Percentiles rank a stretch among this genome's conserved stretches.
phyloP scores from a whole-genome alignment of 208 protist species.

The Crithidia fasciculata region DNA sequence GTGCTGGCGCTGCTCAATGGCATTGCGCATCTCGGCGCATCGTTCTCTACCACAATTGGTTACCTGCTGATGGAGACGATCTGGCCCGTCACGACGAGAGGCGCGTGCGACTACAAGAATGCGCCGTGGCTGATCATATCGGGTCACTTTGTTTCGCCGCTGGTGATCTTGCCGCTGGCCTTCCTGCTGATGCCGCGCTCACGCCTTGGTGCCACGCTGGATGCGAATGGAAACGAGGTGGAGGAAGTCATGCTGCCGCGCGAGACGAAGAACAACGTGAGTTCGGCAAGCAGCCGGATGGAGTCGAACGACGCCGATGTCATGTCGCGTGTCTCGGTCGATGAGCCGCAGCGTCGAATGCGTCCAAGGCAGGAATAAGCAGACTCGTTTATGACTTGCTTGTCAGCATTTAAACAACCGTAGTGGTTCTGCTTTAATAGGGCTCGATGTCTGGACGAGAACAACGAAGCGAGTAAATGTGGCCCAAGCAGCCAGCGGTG shows the following conservation, averaged over 20 bases:
- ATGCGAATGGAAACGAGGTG: conserved; percentile 49
- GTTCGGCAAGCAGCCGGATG: neutral
- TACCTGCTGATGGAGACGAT: conserved; percentile 24
- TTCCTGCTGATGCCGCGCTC: conserved; percentile 67
- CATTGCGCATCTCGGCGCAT: neutral
- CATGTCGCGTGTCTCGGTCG: neutral
- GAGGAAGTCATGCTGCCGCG: neutral
- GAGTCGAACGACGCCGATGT: neutral
- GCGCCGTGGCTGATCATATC: conserved; percentile 59
- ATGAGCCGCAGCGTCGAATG: neutral
- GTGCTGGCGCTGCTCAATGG: conserved; percentile 6
- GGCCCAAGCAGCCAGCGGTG: too few relatives aligned
- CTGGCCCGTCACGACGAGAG: conserved; percentile 15
- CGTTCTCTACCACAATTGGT: conserved; percentile 9
- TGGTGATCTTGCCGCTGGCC: conserved; percentile 54
- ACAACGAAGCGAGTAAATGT: too few relatives aligned
- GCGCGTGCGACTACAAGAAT: conserved; percentile 33
- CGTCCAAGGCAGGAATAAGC: too few relatives aligned
- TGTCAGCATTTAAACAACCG: too few relatives aligned
- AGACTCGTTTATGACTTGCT: too few relatives aligned
- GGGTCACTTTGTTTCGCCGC: conserved; percentile 51
- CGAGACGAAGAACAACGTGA: neutral
- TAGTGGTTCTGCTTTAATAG: too few relatives aligned
- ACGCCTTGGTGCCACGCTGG: conserved; percentile 60
- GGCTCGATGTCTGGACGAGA: too few relatives aligned